phyloP scores from a whole-genome alignment of 1,284 basidiomycete genomes.

The Inonotus obliquus region DNA sequence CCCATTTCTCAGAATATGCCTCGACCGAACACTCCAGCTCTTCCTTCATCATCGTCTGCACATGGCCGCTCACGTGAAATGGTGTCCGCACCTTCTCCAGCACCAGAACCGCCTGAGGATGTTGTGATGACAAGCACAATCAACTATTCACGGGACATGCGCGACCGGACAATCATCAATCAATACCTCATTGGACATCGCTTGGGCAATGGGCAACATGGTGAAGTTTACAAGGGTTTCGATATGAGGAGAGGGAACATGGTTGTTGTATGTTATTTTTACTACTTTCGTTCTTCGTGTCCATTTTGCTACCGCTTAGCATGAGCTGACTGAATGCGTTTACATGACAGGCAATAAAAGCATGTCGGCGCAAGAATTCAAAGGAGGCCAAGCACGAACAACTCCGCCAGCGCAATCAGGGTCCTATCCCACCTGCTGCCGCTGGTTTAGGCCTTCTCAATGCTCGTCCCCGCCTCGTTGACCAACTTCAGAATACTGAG shows the following conservation, averaged over 20 bases:
- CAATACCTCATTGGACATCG: conserved; percentile 68
- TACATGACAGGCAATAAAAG: conserved; percentile 72
- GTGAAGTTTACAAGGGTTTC: conserved; percentile 70
- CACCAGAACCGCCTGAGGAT: conserved; percentile 37
- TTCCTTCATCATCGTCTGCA: not conserved
- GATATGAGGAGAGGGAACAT: conserved; percentile 43
- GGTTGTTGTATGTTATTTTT: conserved; percentile 34
- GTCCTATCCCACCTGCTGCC: conserved; percentile 39
- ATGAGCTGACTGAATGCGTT: not conserved
- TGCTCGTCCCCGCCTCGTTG: conserved; percentile 39
- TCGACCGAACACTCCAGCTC: not conserved
- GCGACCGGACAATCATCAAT: conserved; percentile 58
- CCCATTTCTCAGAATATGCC: conserved; percentile 12
- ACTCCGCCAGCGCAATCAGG: conserved; percentile 39
- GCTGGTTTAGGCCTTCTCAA: conserved; percentile 28
- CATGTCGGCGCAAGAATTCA: conserved; percentile 53
- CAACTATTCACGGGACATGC: conserved; percentile 29
- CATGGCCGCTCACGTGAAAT: conserved; percentile 5
- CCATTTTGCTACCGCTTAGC: not conserved
- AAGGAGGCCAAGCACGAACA: conserved; percentile 55
- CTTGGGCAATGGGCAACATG: conserved; percentile 80
- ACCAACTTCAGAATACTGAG: conserved; percentile 67
- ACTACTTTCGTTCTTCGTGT: conserved; percentile 11
- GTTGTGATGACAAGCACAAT: conserved; percentile 61
- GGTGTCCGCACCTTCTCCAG: conserved; percentile 9